Conservation (phyloP, 169 alveolate species). For the Plasmodium sp. region DNA sequence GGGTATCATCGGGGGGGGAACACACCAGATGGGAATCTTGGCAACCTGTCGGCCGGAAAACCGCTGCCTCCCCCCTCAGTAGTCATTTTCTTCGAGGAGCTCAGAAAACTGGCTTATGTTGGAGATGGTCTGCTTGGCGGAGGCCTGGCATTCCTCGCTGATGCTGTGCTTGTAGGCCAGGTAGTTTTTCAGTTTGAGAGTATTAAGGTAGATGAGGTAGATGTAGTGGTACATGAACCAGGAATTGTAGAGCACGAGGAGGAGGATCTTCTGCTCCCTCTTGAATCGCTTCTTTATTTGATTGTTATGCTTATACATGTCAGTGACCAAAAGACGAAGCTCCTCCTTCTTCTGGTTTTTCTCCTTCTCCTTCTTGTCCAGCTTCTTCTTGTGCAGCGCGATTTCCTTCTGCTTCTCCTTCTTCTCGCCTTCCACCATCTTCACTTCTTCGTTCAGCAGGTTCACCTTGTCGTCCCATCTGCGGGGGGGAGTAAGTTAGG, state of each 20-base stretch:
- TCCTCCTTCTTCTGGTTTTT: slow-evolving; percentile 49
- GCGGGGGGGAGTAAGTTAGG: background rate
- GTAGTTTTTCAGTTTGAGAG: slow-evolving; percentile 26
- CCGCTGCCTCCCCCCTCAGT: background rate
- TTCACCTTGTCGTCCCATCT: slow-evolving; percentile 60
- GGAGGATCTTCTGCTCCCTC: slow-evolving; percentile 10
- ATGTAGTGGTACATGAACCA: slow-evolving; percentile 63
- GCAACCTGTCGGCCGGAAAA: too few relatives aligned
- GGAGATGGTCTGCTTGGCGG: slow-evolving; percentile 34
- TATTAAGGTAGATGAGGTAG: slow-evolving; percentile 23
- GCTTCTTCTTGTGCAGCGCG: background rate
- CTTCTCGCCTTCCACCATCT: slow-evolving; percentile 22
- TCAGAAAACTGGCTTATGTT: slow-evolving; percentile 44
- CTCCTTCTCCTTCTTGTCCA: slow-evolving; percentile 58
- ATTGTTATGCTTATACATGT: slow-evolving; percentile 51
- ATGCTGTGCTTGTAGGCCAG: slow-evolving; percentile 26
- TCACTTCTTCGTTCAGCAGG: slow-evolving; percentile 36
- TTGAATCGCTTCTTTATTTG: slow-evolving; percentile 16
- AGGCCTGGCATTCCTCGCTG: slow-evolving; percentile 12
- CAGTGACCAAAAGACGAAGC: slow-evolving; percentile 11
- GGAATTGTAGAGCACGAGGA: slow-evolving; percentile 18
- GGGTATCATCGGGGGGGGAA: too few relatives aligned
- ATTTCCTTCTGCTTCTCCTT: slow-evolving; percentile 50
- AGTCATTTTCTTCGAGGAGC: slow-evolving; percentile 12
- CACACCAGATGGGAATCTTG: too few relatives aligned